Evolutionary conservation across 2,329 filamentous ascomycete genomes (phyloP), one percentile per base, ranked within the genome.

Genomic region (Cercospora sojina): DNA sequence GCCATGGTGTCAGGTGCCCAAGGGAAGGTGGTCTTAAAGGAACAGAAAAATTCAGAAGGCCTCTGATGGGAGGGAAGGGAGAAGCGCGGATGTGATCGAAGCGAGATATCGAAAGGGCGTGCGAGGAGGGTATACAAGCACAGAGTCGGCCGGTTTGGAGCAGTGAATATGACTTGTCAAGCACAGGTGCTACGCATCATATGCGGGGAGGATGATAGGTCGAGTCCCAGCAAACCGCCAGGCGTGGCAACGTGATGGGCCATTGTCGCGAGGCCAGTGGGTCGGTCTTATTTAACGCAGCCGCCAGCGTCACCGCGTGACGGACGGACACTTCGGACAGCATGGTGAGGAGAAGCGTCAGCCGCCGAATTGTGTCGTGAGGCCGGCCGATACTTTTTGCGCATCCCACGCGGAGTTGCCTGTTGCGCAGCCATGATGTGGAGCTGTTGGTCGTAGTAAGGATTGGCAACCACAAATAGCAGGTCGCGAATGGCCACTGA

Each of bases 101-200:
- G 58, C 43, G 51, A 59, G 18, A 32, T 16, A 6, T 18, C 12
- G 12, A 18, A 35, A 23, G 53, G 27, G 53, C 27, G 53, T 20
- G 53, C 53, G 53, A 57, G 31, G 27, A 23, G 31, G 53, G 53
- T 20, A n/a, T 35, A 23, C 57, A 41, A 69, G 56, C 61, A 64
- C 35, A 63, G 9, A n/a, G 35, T 41, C 35, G 35, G 51, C 60
- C 51, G 61, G 64, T 53, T 31, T 49, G 56, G 32, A 57, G 65
- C 60, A 64, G 64, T 63, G 67, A 60, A 62, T 59, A 53, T 35
- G 64, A 65, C 43, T 31, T 53, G 43, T 64, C 41, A 53, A 35
- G 64, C 47, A 62, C 53, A 65, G 56, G 57, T 66, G 23, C 57
- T 66, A 60, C 59, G 68, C 68, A 67, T 71, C 47, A 59, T 64